Base-by-base conservation (phyloP, 805 yeast genomes). In the Saccharomyces jurei region DNA sequence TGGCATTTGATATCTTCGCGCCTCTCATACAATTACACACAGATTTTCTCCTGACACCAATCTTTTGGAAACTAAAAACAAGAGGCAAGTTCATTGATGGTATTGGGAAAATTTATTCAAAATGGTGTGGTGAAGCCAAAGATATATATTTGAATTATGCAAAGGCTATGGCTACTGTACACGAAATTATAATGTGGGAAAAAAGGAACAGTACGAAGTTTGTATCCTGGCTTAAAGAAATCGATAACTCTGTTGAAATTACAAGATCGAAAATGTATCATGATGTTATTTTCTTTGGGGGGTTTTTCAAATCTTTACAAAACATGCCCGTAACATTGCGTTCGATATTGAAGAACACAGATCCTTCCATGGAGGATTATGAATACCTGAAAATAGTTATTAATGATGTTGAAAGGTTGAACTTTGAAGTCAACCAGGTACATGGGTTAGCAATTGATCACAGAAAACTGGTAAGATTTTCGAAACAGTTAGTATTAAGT, bases 21-120 rank as follows among this genome's bases (percentile, higher is more conserved):
- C 82, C 80, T 4, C 69, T 89, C 51, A 74, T 85, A 17, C 73
- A 75, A 11, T 68, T 81, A 2, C 90, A 88, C 60, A 74, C 77
- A 50, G 75, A 74, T 48, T 71, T 71, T 28, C 69, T 89, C 2
- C 72, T 84, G 50, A 78, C 77, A 13, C 89, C 88, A 0, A 71
- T 89, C 29, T 71, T 83, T 31, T 71, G 73, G 54, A 78, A 85
- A 48, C 73, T 87, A 48, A 72, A 78, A 26, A 71, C 80, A 2
- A 84, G 83, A 54, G 91, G 92, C 0, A 86, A 84, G 51, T 84
- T 81, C 55, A 79, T 89, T 13, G 77, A 76, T 36, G 81, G 81
- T 8, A 76, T 87, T 14, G 87, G 86, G 3, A 82, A 81, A 49
- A 75, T 87, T 10, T 81, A 86, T 58, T 67, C 76, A 30, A 77